These are phyloP conservation scores for Phytophthora rubi DNA, from an alignment of 352 stramenopile genomes.

Conservation along the genomic window DNA sequence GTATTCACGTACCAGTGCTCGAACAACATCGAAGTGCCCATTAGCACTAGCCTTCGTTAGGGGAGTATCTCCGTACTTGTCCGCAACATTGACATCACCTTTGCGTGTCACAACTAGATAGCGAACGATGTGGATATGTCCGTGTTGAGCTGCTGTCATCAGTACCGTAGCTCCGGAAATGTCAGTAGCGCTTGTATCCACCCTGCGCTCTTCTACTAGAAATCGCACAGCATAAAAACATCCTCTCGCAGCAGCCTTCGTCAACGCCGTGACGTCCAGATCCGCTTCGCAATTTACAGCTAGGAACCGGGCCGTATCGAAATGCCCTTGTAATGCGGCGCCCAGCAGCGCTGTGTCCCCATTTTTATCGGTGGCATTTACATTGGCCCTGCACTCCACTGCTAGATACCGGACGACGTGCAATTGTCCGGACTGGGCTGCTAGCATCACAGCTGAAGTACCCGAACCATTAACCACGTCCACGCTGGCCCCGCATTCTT, in stretches of 20 bases:
- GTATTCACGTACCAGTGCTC: neutral
- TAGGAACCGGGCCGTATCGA: neutral
- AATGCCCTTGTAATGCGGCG: neutral
- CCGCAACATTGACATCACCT: neutral
- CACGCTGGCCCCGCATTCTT: neutral
- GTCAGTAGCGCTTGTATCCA: neutral
- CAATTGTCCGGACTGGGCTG: neutral
- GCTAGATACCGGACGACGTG: neutral
- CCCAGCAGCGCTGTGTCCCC: neutral
- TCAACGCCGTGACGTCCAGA: neutral
- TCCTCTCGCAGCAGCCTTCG: neutral
- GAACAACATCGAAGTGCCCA: neutral
- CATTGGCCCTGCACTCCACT: neutral
- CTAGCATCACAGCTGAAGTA: neutral
- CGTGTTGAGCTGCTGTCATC: neutral
- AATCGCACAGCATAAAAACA: neutral
- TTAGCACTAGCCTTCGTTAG: constrained; percentile 1
- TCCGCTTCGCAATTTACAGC: neutral
- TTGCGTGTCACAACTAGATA: neutral
- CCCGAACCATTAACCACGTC: neutral
- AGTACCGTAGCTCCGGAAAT: neutral
- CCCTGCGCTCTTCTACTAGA: neutral
- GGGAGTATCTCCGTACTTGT: neutral
- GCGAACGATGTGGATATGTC: neutral
- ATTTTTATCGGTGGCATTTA: neutral